Evolutionary conservation across 192 early-diverging fungal species (phyloP).

Genomic region (Backusella liffmaniae): DNA sequence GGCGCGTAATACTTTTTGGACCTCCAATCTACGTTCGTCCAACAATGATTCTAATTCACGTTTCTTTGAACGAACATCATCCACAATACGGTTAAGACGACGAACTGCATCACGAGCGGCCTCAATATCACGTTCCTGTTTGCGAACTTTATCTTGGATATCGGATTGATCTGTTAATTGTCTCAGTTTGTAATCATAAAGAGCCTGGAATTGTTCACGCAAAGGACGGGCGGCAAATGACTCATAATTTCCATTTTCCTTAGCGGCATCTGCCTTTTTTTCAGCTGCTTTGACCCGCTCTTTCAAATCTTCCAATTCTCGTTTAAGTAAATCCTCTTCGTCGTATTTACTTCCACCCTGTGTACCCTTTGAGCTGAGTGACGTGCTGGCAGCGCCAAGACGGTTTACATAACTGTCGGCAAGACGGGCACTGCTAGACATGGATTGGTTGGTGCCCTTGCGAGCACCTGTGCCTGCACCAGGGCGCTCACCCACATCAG

Average conservation of each 20-base stretch:
- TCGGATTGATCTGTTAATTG: constrained; percentile 47
- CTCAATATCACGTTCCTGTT: constrained; percentile 54
- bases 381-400: constrained; percentile 33
- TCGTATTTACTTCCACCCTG: constrained; percentile 28
- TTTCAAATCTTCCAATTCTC: constrained; percentile 47
- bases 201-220: constrained; percentile 44
- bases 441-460: constrained; percentile 28
- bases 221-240: constrained; percentile 33
- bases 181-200: constrained; percentile 54
- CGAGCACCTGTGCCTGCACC: constrained; percentile 26
- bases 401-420: constrained; percentile 41
- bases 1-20: constrained; percentile 37
- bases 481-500: constrained; percentile 37
- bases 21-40: constrained; percentile 46
- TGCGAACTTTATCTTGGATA: constrained; percentile 41
- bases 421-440: constrained; percentile 28
- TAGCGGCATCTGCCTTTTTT: constrained; percentile 24
- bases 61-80: constrained; percentile 49
- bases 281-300: constrained; percentile 48
- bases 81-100: constrained; percentile 45
- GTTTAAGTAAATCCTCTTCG: constrained; percentile 44
- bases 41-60: constrained; percentile 44
- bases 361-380: constrained; percentile 32
- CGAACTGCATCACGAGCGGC: constrained; percentile 44
- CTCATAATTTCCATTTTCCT: constrained; percentile 15